Evolutionary conservation across 2,329 filamentous ascomycete species (phyloP), one percentile per base, ranked within the genome.

Genomic region (Mollisia scopiformis): DNA sequence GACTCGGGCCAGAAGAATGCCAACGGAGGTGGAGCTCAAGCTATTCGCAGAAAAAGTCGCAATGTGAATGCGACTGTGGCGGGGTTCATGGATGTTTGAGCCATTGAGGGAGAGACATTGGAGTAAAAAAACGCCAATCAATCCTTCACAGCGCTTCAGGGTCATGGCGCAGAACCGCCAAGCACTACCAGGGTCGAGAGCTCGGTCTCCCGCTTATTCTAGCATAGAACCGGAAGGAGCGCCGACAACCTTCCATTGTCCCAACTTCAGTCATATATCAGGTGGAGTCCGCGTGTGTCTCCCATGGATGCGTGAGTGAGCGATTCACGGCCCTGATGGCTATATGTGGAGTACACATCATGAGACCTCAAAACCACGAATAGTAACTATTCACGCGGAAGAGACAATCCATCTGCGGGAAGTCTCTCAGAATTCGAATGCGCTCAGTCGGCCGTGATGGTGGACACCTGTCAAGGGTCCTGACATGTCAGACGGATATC

Each of bases 231-330:
- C 49, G 49, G 49, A 16, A 11, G 19, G 8, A 16, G 3, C 27
- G 19, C 19, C n/a, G n/a, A 28, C 49, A 50, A 10, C 25, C 27
- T 50, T 3, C 30, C 13, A 8, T 16, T 13, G 21, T 2, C 6
- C 21, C 30, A 51, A 35, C 27, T 31, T 51, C 49, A 33, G 28
- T 51, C 49, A 51, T 25, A 51, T 51, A 31, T 51, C 49, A 51
- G 3, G 49, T 51, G 49, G n/a, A 35, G 27, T 51, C 49, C 49
- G 21, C 49, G 28, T 21, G 28, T 33, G 49, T 27, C 49, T 10
- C 16, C 3, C 14, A 33, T 19, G 23, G 23, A 21, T 13, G 6
- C 16, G 28, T 16, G 13, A 16, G 27, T 33, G 28, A 51, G 49
- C 19, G 49, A 51, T 51, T 51, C 33, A 11, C 33, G 49, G 33